phyloP scores from a whole-genome alignment of 768 basidiomycete genomes.

The Russula virescens region DNA sequence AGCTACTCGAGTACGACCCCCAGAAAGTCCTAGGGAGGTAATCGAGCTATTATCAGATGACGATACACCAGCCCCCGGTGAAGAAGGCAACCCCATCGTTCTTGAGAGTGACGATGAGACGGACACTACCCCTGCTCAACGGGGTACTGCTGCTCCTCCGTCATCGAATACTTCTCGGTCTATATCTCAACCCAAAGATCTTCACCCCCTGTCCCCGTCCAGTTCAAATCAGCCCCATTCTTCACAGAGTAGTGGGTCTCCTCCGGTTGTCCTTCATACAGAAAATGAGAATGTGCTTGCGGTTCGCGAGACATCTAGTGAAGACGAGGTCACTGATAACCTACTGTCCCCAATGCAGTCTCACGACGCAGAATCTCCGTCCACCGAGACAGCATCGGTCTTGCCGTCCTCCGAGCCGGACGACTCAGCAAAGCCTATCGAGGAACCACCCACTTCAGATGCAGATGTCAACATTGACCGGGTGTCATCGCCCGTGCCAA shows the following conservation, averaged over 20 bases:
- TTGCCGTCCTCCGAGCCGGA: not conserved
- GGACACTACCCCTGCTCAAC: not conserved
- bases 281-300: not conserved
- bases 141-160: not conserved
- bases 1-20: not conserved
- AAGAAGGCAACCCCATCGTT: conserved; percentile 16
- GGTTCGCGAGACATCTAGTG: not conserved
- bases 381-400: not conserved
- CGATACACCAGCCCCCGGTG: conserved; percentile 2
- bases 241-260: not conserved
- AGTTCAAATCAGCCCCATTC: not conserved
- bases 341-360: not conserved
- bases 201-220: not conserved
- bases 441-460: not conserved
- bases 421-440: not conserved
- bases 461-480: not conserved
- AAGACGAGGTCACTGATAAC: not conserved
- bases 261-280: not conserved
- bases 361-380: not conserved
- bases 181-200: not conserved
- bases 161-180: not conserved
- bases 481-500: not conserved
- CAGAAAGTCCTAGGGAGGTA: not conserved
- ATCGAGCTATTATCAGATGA: conserved; percentile 11
- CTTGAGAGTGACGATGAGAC: conserved; percentile 18